These are phyloP conservation scores for Aspergillus sp. DNA, from an alignment of 2,329 filamentous ascomycete species.

Conservation along the genomic window DNA sequence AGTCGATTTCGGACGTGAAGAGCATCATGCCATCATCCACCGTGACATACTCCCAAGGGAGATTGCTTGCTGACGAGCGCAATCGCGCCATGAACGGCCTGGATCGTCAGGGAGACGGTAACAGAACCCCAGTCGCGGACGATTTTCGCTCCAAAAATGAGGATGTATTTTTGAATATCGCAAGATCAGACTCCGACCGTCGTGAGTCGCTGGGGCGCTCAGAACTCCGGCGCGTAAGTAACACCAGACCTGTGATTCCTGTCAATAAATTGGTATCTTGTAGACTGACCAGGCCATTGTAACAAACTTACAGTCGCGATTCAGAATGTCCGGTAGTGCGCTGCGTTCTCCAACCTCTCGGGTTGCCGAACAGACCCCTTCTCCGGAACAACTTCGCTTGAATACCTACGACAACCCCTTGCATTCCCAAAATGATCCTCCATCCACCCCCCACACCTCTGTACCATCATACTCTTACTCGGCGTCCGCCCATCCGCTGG, in stretches of 20 bases:
- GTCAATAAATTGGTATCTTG: background rate
- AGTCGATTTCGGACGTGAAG: conserved; percentile 33
- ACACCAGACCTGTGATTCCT: conserved; percentile 4
- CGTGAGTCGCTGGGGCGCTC: conserved; percentile 41
- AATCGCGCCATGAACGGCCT: conserved; percentile 27
- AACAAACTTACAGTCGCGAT: conserved; percentile 35
- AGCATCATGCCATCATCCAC: conserved; percentile 36
- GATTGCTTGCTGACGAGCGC: conserved; percentile 30
- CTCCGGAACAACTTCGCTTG: conserved; percentile 36
- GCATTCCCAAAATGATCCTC: conserved; percentile 36
- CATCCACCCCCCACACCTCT: conserved; percentile 32
- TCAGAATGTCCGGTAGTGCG: conserved; percentile 38
- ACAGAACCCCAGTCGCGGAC: conserved; percentile 37
- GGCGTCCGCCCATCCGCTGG: conserved; percentile 42
- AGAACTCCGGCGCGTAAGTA: conserved; percentile 44
- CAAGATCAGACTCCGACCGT: conserved; percentile 42
- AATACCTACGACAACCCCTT: conserved; percentile 38
- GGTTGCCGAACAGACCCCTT: conserved; percentile 38
- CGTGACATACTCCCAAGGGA: conserved; percentile 32
- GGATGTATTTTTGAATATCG: conserved; percentile 52
- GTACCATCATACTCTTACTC: conserved; percentile 32
- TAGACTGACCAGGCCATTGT: conserved; percentile 23
- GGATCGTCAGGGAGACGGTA: conserved; percentile 33
- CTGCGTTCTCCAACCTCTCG: conserved; percentile 38
- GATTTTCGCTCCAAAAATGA: conserved; percentile 44